Evolutionary conservation across 176 grass and related monocot genomes (phyloP), one percentile per base, ranked within the genome.

Genomic region (Oryza coarctata): DNA sequence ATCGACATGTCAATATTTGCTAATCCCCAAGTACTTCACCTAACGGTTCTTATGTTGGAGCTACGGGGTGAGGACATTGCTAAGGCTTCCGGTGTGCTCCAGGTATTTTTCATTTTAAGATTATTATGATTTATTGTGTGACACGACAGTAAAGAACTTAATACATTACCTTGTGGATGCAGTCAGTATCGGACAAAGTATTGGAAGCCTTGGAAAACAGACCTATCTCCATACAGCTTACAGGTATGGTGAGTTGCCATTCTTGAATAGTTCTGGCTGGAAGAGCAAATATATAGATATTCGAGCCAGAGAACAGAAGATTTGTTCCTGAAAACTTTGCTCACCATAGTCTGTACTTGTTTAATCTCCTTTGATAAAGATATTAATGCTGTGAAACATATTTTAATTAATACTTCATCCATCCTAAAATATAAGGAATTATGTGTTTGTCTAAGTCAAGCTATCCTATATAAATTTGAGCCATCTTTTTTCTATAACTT

Each of bases 1-100:
- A 93, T 98, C 55, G 95, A 98, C 57, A 91, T 76, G 84, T 98
- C 90, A 61, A 93, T 98, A 91, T 98, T 98, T 87, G 93, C 93
- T 72, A 91, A 93, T 65, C 92, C 95, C 35, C 88, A 88, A 89
- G 93, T 88, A 45, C 87, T 98, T 79, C 95, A 98, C 80, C 88
- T 98, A 61, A 98, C 95, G 12, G 95, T 98, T 84, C 75, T 94
- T 74, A 94, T 98, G 95, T 86, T 98, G 75, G 89, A 89, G 63
- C 87, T 98, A 68, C 93, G 90, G 92, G 94, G 89, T 22, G 78
- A 98, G n/a, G 92, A 98, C 58, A 62, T 98, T 70, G 78, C 84
- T 66, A 83, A 75, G 39, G 95, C 95, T 89, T 80, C 88, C 63
- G 78, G 94, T 63, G 76, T 98, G 76, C 84, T 98, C 38, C 92